These are phyloP conservation scores for Tylopilus balloui DNA, from an alignment of 768 basidiomycete species.

Conservation along the genomic window DNA sequence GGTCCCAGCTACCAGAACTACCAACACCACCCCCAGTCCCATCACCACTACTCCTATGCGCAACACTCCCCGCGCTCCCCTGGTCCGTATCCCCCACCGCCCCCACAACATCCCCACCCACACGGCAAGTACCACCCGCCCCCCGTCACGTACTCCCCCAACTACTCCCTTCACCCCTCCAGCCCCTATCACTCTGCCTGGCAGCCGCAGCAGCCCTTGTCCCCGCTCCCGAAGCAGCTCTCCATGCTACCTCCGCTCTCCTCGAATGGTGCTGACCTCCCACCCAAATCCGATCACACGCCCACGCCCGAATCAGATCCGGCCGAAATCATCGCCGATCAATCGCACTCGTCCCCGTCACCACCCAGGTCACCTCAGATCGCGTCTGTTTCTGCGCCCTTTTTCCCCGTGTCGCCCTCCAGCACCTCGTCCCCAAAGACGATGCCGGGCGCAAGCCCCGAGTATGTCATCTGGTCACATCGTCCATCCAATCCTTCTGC, in stretches of 20 bases:
- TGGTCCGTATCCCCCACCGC: slow-evolving; percentile 21
- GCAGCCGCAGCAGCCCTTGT: slow-evolving; percentile 45
- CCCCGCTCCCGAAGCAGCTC: slow-evolving; percentile 62
- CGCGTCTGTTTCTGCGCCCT: background rate
- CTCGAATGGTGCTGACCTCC: background rate
- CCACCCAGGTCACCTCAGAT: slow-evolving; percentile 1
- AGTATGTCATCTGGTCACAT: slow-evolving; percentile 71
- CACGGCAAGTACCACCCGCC: slow-evolving; percentile 23
- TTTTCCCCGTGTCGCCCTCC: slow-evolving; percentile 1
- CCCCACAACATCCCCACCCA: slow-evolving; percentile 18
- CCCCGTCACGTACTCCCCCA: slow-evolving; percentile 35
- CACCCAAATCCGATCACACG: background rate
- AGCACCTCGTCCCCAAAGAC: background rate
- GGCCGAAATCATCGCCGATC: background rate
- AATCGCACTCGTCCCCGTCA: slow-evolving; percentile 13
- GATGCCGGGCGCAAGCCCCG: slow-evolving; percentile 9
- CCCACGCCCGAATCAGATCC: slow-evolving; percentile 6
- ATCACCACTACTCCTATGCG: slow-evolving; percentile 34
- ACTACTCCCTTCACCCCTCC: slow-evolving; percentile 19
- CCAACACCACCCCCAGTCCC: slow-evolving; percentile 27
- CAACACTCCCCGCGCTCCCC: slow-evolving; percentile 30
- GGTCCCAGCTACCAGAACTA: slow-evolving; percentile 37
- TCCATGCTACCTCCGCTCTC: slow-evolving; percentile 41
- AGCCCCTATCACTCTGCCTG: slow-evolving; percentile 40
- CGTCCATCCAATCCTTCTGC: slow-evolving; percentile 58